Percentiles rank a stretch among this genome's conserved stretches.
These are phyloP conservation scores for Sisymbrium altissimum DNA, from an alignment of 345 rosid genomes.

Conservation along the genomic window DNA sequence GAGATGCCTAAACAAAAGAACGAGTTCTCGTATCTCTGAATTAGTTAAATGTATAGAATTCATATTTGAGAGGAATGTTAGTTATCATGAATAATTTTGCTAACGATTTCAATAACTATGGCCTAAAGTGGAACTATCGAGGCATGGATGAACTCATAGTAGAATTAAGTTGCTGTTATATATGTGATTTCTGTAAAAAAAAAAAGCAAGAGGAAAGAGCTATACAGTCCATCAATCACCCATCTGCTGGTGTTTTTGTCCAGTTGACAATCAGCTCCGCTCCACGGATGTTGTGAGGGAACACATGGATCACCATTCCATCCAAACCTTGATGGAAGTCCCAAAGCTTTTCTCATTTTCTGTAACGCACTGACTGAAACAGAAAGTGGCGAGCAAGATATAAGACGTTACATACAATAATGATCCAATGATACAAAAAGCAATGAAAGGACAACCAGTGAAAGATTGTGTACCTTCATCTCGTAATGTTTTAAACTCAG, in stretches of 20 bases:
- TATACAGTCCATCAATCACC: constrained; percentile 98
- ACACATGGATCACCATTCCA: constrained; percentile 99
- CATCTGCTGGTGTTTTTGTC: constrained; percentile 66
- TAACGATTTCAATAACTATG: background rate
- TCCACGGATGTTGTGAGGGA: constrained; percentile 99
- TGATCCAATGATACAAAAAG: background rate
- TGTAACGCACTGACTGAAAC: constrained; percentile 72
- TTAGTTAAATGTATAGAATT: background rate
- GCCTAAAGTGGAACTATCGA: background rate
- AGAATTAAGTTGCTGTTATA: background rate
- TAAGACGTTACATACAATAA: background rate
- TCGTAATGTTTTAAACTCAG: constrained; percentile 64
- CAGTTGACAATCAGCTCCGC: constrained; percentile 80
- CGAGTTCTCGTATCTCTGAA: background rate
- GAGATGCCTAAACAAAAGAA: background rate
- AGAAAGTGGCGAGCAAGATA: constrained; percentile 26
- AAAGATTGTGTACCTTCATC: constrained; percentile 67
- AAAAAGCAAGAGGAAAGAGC: background rate
- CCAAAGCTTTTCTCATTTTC: constrained; percentile 61
- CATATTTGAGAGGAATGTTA: background rate
- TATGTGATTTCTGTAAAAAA: background rate
- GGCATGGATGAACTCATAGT: background rate
- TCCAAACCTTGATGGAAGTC: constrained; percentile 87
- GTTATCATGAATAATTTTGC: background rate
- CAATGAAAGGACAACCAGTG: background rate